phyloP scores from a whole-genome alignment of 1,139 yeast genomes.

The Wickerhamomyces sp. region DNA sequence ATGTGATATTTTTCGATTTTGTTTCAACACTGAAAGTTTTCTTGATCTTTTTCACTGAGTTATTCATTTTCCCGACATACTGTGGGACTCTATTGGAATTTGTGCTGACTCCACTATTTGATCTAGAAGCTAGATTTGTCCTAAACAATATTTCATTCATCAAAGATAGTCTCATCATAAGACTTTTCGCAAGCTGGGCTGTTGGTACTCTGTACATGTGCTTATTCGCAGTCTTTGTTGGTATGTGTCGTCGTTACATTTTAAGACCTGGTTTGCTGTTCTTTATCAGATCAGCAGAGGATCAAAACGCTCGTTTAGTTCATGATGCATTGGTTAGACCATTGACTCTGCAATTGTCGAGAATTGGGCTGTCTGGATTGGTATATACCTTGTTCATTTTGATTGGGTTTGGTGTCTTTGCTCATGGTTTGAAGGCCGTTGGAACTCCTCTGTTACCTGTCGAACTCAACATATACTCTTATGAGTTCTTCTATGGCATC shows the following conservation, averaged over 20 bases:
- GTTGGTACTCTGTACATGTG: constrained; percentile 86
- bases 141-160: constrained; percentile 25
- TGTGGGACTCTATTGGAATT: constrained; percentile 80
- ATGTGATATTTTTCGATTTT: constrained; percentile 49
- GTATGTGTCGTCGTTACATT: constrained; percentile 69
- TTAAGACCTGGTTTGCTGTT: constrained; percentile 86
- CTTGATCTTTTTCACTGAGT: constrained; percentile 69
- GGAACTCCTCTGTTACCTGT: constrained; percentile 17
- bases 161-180: constrained; percentile 20
- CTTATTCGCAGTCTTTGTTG: constrained; percentile 77
- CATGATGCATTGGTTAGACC: constrained; percentile 85
- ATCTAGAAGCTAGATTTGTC: constrained; percentile 20
- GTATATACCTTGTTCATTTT: constrained; percentile 73
- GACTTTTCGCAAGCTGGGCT: constrained; percentile 52
- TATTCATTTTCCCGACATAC: constrained; percentile 76
- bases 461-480: constrained; percentile 1
- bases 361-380: constrained; percentile 69
- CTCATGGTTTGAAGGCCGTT: constrained; percentile 28
- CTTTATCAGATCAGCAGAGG: constrained; percentile 92
- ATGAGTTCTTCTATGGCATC: constrained; percentile 13
- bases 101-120: constrained; percentile 54
- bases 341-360: constrained; percentile 60
- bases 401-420: constrained; percentile 67
- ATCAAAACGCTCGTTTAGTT: constrained; percentile 83
- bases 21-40: constrained; percentile 69